Percentiles rank a stretch among this genome's conserved stretches.
These are phyloP conservation scores for Nakazawaea wyomingensis DNA, from an alignment of 805 yeast species.

Conservation along the genomic window DNA sequence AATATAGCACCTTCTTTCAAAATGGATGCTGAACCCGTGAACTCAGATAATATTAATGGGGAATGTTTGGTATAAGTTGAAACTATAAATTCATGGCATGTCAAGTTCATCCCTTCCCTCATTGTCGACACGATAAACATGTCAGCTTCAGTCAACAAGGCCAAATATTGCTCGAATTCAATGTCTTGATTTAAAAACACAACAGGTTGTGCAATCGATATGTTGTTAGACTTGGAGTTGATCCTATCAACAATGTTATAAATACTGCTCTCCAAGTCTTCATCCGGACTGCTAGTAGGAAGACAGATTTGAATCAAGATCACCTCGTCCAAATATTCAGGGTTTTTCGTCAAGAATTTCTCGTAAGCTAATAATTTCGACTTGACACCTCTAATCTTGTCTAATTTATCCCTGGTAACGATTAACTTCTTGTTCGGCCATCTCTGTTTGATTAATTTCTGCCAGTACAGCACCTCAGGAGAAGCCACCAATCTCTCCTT, in stretches of 20 bases:
- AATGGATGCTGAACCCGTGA: constrained; percentile 88
- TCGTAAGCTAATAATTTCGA: constrained; percentile 88
- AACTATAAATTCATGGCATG: constrained; percentile 89
- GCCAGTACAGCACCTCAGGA: constrained; percentile 55
- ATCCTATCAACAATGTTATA: constrained; percentile 79
- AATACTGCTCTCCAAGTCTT: constrained; percentile 67
- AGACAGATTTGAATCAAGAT: constrained; percentile 81
- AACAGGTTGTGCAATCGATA: constrained; percentile 68
- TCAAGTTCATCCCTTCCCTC: constrained; percentile 95
- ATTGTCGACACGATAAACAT: constrained; percentile 82
- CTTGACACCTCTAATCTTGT: constrained; percentile 79
- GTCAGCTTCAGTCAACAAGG: constrained; percentile 80
- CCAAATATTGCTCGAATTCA: constrained; percentile 84
- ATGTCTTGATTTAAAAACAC: constrained; percentile 85
- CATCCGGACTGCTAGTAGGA: constrained; percentile 40
- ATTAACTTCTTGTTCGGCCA: constrained; percentile 72
- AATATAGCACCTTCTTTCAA: constrained; percentile 65
- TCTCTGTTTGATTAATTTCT: constrained; percentile 63
- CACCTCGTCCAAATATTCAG: constrained; percentile 60
- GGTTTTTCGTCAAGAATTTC: constrained; percentile 63
- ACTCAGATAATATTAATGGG: constrained; percentile 84
- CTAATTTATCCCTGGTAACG: constrained; percentile 85
- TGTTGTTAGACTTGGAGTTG: constrained; percentile 67
- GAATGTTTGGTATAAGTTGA: constrained; percentile 69
- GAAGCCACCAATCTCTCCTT: constrained; percentile 38